phyloP scores from a whole-genome alignment of 306 rosid genomes.

The Cicer chorassanicum region DNA sequence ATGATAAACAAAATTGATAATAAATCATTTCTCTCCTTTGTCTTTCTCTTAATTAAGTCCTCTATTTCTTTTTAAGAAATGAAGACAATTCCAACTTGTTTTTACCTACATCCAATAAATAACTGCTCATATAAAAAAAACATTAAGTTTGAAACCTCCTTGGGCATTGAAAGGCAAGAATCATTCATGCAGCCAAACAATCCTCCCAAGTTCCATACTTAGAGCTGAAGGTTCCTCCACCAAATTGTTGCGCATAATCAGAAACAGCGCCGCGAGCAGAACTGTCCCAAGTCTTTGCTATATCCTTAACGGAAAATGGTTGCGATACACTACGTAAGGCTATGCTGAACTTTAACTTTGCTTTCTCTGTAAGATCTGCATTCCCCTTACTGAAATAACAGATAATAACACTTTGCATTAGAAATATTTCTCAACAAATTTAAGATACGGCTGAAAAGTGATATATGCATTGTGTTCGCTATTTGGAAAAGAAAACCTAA shows the following conservation, averaged over 20 bases:
- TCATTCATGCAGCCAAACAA: constrained; percentile 59
- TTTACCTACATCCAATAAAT: constrained; percentile 8
- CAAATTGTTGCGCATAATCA: constrained; percentile 84
- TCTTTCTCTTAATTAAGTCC: background rate
- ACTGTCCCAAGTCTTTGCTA: constrained; percentile 84
- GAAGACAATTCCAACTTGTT: background rate
- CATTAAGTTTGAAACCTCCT: constrained; percentile 24
- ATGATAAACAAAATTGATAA: background rate
- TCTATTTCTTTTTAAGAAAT: constrained; percentile 1
- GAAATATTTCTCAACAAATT: constrained; percentile 23
- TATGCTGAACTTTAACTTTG: constrained; percentile 79
- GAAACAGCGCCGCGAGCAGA: constrained; percentile 76
- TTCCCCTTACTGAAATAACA: constrained; percentile 63
- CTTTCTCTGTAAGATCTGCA: constrained; percentile 81
- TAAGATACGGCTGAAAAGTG: background rate
- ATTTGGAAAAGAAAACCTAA: constrained; percentile 4
- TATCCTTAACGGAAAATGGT: constrained; percentile 82
- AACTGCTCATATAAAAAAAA: background rate
- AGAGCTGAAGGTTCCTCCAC: constrained; percentile 94
- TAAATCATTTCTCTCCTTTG: background rate
- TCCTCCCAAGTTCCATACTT: constrained; percentile 87
- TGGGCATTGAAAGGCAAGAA: constrained; percentile 18
- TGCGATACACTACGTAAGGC: constrained; percentile 74
- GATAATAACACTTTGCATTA: constrained; percentile 27
- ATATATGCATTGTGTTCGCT: background rate